These are phyloP conservation scores for Coemansia sp. DNA, from an alignment of 192 early-diverging fungal genomes.

Conservation along the genomic window DNA sequence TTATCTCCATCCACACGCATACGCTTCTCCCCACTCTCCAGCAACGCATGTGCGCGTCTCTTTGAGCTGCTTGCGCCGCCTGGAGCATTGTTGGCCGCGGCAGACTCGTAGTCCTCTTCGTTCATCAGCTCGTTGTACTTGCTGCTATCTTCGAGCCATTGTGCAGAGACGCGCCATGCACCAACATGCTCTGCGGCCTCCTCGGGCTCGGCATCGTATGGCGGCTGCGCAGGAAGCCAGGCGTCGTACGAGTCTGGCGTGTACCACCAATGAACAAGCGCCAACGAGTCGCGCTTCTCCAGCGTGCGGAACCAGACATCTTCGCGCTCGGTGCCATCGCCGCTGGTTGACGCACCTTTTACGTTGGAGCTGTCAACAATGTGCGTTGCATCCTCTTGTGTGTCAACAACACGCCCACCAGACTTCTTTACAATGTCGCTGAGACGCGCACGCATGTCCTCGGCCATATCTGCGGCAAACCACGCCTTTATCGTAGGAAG, in stretches of 20 bases:
- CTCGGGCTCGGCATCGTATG: constrained; percentile 61
- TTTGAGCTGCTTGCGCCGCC: constrained; percentile 47
- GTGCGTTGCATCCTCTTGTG: constrained; percentile 33
- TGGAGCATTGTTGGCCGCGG: constrained; percentile 9
- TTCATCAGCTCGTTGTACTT: constrained; percentile 82
- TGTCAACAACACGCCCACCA: constrained; percentile 25
- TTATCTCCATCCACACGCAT: constrained; percentile 30
- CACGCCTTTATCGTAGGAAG: constrained; percentile 29
- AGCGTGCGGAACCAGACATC: constrained; percentile 56
- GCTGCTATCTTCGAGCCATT: constrained; percentile 76
- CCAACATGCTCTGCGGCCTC: constrained; percentile 66
- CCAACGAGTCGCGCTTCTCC: constrained; percentile 51
- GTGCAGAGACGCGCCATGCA: constrained; percentile 66
- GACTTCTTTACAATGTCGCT: constrained; percentile 15
- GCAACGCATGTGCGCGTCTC: constrained; percentile 39
- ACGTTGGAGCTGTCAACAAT: constrained; percentile 22
- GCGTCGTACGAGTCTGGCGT: constrained; percentile 79
- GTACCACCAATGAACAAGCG: constrained; percentile 79
- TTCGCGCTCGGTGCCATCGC: constrained; percentile 10
- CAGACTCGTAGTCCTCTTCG: constrained; percentile 80
- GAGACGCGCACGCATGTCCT: constrained; percentile 18
- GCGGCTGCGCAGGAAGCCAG: constrained; percentile 65
- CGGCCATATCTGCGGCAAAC: constrained; percentile 24
- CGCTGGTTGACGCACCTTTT: not conserved
- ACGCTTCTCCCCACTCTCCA: constrained; percentile 39